Evolutionary conservation across 352 stramenopile species (phyloP), one percentile per base, ranked within the genome.

Genomic region (Aphanomyces stellatus): DNA sequence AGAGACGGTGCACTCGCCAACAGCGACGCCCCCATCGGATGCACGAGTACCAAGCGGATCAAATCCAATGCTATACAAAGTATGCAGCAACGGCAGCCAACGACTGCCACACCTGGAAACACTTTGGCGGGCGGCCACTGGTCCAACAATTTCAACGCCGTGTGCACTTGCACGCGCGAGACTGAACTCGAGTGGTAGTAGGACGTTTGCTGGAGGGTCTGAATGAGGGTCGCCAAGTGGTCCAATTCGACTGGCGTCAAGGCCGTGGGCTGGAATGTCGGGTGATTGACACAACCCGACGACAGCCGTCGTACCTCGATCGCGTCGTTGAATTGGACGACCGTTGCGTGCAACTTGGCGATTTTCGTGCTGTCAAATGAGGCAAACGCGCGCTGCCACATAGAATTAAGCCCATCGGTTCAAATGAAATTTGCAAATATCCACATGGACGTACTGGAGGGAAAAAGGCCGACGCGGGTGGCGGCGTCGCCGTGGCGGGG

Each of bases 141-240:
- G 6, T 75, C 62, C 15, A 98, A 53, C 31, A 91, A 78, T 30
- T 76, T 78, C 31, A 69, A 71, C 40, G 98, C 62, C 2, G 79
- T 69, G 22, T 68, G 30, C 10, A 98, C 73, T 61, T 97, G 82
- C 1, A 49, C 55, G 6, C 72, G 33, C 2, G 80, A 71, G 42
- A 98, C 89, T 4, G 80, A 86, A 60, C 81, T 96, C 6, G 90
- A 93, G 77, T 98, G 95, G 73, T 98, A 98, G 35, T 88, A 91
- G 22, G 80, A 78, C 19, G 86, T 95, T 41, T 93, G 73, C 49
- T 93, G 85, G 25, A 96, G 77, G 0, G 79, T 88, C 19, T 73
- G 74, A 6, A 87, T 74, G 17, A 88, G 71, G 28, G 84, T 65
- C 19, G 87, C 80, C 2, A 96, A 72, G 27, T 73, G 69, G 35